Evolutionary conservation across 139 green algal genomes (phyloP).

Genomic region (Gonium pectorale): DNA sequence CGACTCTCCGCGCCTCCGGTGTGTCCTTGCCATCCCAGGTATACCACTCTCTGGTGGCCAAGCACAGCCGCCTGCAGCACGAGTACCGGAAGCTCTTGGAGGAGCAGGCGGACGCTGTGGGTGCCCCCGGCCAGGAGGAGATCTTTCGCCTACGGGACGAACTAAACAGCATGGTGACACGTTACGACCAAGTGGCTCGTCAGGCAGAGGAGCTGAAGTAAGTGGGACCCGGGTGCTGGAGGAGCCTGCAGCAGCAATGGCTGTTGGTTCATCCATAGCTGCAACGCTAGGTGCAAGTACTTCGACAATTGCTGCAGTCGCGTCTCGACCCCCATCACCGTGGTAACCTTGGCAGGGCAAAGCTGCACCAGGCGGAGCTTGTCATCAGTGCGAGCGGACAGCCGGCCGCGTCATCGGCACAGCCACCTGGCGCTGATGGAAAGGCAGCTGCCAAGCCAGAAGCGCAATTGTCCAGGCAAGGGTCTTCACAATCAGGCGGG

Average conservation of each 20-base stretch:
- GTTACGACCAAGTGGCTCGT: constrained; percentile 40
- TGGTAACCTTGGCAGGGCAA: constrained; percentile 48
- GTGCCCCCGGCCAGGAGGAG: constrained; percentile 50
- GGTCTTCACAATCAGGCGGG: no score
- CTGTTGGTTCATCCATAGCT: no score
- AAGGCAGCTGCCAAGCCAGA: neutral
- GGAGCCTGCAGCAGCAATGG: no score
- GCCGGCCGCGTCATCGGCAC: neutral
- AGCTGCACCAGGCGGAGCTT: constrained; percentile 51
- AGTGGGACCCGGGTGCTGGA: neutral
- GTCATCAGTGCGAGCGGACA: constrained; percentile 2
- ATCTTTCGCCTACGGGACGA: constrained; percentile 61
- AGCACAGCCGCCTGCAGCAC: constrained; percentile 61
- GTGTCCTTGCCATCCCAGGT: constrained; percentile 25
- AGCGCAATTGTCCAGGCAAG: no score
- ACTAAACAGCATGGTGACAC: constrained; percentile 36
- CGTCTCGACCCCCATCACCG: no score
- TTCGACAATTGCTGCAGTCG: no score
- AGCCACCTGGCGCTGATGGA: neutral
- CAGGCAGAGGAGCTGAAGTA: constrained; percentile 38
- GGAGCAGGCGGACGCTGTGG: constrained; percentile 56
- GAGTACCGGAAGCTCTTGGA: constrained; percentile 62
- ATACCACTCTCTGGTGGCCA: constrained; percentile 63
- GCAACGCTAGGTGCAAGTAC: no score
- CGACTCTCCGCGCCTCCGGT: no score